phyloP scores from a whole-genome alignment of 257 asterid genomes.

The Ocimum tenuiflorum region DNA sequence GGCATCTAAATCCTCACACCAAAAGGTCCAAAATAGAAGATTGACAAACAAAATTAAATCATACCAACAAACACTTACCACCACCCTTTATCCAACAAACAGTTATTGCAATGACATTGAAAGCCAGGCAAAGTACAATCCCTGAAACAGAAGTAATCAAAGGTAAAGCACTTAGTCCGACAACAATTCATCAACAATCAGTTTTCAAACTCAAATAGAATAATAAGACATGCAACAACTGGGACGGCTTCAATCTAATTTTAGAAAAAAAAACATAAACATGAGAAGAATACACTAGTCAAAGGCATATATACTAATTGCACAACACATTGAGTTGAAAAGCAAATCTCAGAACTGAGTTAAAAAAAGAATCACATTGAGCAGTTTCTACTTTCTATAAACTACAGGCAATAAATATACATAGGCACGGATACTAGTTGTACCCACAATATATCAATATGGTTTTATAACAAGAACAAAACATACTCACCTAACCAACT shows the following conservation, averaged over 20 bases:
- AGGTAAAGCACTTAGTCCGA: neutral
- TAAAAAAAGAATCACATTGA: neutral
- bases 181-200: neutral
- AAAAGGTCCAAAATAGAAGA: neutral
- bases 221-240: neutral
- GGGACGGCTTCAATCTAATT: neutral
- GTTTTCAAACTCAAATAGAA: slow-evolving; percentile 9
- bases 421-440: neutral
- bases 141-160: slow-evolving; percentile 43
- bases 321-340: neutral
- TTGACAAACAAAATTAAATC: neutral
- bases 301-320: neutral
- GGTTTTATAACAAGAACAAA: neutral
- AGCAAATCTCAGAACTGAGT: neutral
- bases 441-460: neutral
- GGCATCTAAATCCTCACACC: slow-evolving; percentile 4
- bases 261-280: neutral
- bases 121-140: slow-evolving; percentile 77
- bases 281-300: neutral
- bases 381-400: slow-evolving; percentile 4
- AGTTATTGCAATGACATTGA: slow-evolving; percentile 73
- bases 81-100: slow-evolving; percentile 92
- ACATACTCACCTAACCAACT: slow-evolving; percentile 51
- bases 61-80: slow-evolving; percentile 41
- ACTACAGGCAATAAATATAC: neutral